Conservation (phyloP, 2,329 filamentous ascomycete genomes). For the Aspergillus tanneri region DNA sequence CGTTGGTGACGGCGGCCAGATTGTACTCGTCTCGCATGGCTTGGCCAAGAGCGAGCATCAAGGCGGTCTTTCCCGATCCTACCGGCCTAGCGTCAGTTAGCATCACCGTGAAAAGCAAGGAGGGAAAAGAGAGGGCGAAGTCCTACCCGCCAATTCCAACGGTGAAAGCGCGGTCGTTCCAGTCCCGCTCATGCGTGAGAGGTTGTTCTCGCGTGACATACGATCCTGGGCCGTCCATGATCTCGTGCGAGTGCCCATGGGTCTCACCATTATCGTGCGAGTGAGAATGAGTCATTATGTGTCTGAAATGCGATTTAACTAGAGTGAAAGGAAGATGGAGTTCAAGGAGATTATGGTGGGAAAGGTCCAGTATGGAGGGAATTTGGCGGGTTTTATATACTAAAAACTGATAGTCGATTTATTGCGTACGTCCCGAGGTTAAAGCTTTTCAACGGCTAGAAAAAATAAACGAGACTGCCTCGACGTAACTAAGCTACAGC, state of each 20-base stretch:
- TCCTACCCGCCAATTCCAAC: slow-evolving; percentile 92
- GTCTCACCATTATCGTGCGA: slow-evolving; percentile 47
- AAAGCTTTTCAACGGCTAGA: no score
- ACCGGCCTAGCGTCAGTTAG: slow-evolving; percentile 68
- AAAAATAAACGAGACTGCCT: no score
- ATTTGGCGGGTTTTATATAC: no score
- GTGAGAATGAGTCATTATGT: slow-evolving; percentile 41
- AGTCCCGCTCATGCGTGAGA: slow-evolving; percentile 81
- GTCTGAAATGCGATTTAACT: background rate
- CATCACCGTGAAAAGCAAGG: background rate
- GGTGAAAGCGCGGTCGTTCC: slow-evolving; percentile 87
- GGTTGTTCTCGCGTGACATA: slow-evolving; percentile 91
- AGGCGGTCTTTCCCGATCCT: slow-evolving; percentile 92
- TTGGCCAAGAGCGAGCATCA: slow-evolving; percentile 91
- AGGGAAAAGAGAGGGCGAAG: background rate
- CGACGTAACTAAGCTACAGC: no score
- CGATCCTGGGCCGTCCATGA: slow-evolving; percentile 89
- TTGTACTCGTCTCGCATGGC: slow-evolving; percentile 77
- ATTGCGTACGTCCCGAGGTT: no score
- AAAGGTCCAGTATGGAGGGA: no score
- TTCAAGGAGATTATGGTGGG: no score
- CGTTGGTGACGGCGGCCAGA: slow-evolving; percentile 95
- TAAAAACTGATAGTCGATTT: no score
- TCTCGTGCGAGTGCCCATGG: slow-evolving; percentile 94
- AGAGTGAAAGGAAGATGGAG: no score